Evolutionary conservation across 768 basidiomycete genomes (phyloP), one percentile per base, ranked within the genome.

Genomic region (Termitomyces sp.): DNA sequence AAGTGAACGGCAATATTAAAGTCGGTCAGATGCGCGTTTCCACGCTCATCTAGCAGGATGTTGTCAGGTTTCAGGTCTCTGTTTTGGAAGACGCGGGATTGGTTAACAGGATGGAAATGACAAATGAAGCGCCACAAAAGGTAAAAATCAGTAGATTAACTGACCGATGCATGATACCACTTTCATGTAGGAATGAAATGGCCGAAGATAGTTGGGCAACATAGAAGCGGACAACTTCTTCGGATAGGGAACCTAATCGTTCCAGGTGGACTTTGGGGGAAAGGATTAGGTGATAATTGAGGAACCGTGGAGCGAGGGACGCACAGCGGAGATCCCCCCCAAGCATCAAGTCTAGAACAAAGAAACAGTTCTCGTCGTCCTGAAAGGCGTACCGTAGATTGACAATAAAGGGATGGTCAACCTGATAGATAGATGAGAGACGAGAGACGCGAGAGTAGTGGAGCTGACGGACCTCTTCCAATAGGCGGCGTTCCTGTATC

Each of bases 1-100:
- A 91, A 98, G 71, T 99, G 96, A 7, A 98, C 94, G 16, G 96
- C 96, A 57, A 99, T 99, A 70, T 99, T 99, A 74, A 99, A 97
- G 70, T 99, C 96, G 0, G 90, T 98, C 60, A 99, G 78, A 71
- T 99, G 96, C 7, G 95, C 95, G 65, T 99, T 95, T 2, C 96
- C 96, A 49, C 82, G 80, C 66, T 97, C 95, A 70, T 99, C 96
- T 17, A 98, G 84, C 17, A 99, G 85, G 62, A 99, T 94, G 70
- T 98, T 98, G 73, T 98, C 96, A 3, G 96, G 96, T 72, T 98
- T 99, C 65, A 99, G 75, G 71, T 98, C 96, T 25, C 95, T 96
- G 31, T n/a, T 19, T 32, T 31, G 17, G 23, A 64, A 34, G 53
- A 46, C 31, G 68, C 59, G n/a, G n/a, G 19, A 21, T 47, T 63